Percentiles rank a stretch among this genome's conserved stretches.
phyloP scores from a whole-genome alignment of 2,329 filamentous ascomycete genomes.

The Aspergillus caelatus region DNA sequence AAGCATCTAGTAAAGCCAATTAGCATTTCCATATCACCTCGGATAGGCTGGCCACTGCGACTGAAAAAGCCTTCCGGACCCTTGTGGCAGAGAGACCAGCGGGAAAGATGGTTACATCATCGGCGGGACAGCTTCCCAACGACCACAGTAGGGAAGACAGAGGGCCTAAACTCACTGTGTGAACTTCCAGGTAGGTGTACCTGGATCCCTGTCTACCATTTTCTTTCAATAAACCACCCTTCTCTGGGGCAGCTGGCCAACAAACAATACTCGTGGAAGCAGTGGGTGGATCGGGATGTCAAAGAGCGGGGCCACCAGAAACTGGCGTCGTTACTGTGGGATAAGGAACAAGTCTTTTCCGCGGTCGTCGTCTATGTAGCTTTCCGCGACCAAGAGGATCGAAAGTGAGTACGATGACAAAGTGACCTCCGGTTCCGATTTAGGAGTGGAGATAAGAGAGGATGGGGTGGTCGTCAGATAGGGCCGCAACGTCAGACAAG shows the following conservation, averaged over 20 bases:
- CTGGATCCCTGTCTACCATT: constrained; percentile 97
- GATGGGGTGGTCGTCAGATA: constrained; percentile 17
- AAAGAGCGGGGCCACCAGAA: constrained; percentile 21
- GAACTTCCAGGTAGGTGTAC: constrained; percentile 98
- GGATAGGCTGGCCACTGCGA: background rate
- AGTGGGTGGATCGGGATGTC: constrained; percentile 11
- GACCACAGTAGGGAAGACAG: background rate
- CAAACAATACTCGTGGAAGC: constrained; percentile 15
- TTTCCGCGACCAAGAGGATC: constrained; percentile 4
- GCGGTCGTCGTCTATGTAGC: constrained; percentile 9
- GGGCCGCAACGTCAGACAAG: constrained; percentile 25
- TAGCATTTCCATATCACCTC: background rate
- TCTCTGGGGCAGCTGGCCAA: constrained; percentile 25
- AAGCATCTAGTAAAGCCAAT: constrained; percentile 73
- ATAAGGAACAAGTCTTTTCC: background rate
- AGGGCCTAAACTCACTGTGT: constrained; percentile 75
- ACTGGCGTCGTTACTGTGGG: constrained; percentile 8
- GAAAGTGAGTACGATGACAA: constrained; percentile 11
- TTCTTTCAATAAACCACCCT: constrained; percentile 50
- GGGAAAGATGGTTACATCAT: background rate
- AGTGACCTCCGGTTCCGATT: constrained; percentile 17
- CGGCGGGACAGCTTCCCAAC: background rate
- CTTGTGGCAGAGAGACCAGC: background rate
- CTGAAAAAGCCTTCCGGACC: background rate
- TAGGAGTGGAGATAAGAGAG: constrained; percentile 20